phyloP scores from a whole-genome alignment of 2,329 filamentous ascomycete species.

The Colletotrichum filicis region DNA sequence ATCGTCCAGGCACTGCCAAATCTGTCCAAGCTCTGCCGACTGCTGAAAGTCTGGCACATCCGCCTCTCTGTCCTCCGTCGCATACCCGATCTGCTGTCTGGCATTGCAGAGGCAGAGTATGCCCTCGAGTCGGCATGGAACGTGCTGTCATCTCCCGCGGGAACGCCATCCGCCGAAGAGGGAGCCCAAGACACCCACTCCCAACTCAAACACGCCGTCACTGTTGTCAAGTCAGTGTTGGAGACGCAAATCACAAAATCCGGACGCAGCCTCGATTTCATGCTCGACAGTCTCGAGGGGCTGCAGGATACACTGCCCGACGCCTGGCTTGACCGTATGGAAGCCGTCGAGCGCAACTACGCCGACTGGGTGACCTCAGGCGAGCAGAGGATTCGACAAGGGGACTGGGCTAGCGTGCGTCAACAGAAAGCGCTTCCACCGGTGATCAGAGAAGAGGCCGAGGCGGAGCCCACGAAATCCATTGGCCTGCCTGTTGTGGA shows the following conservation, averaged over 20 bases:
- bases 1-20: slow-evolving; percentile 89
- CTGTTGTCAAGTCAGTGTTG: slow-evolving; percentile 71
- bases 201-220: slow-evolving; percentile 55
- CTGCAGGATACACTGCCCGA: slow-evolving; percentile 86
- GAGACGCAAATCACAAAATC: slow-evolving; percentile 76
- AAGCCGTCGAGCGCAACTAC: slow-evolving; percentile 81
- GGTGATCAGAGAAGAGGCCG: slow-evolving; percentile 32
- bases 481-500: slow-evolving; percentile 1
- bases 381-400: slow-evolving; percentile 77
- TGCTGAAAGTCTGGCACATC: slow-evolving; percentile 83
- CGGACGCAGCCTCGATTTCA: slow-evolving; percentile 80
- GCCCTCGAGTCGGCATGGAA: slow-evolving; percentile 76
- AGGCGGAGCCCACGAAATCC: slow-evolving; percentile 21
- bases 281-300: slow-evolving; percentile 89
- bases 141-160: slow-evolving; percentile 56
- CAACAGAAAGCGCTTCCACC: slow-evolving; percentile 1
- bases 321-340: slow-evolving; percentile 87
- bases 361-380: slow-evolving; percentile 83
- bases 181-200: slow-evolving; percentile 38
- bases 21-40: slow-evolving; percentile 75
- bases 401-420: slow-evolving; percentile 59
- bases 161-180: neutral
- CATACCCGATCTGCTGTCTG: slow-evolving; percentile 74
- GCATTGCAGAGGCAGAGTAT: slow-evolving; percentile 73
- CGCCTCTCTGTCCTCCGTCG: slow-evolving; percentile 80